Percentiles rank a stretch among this genome's conserved stretches.
These are phyloP conservation scores for Acacia acuminata DNA, from an alignment of 306 rosid species.

Conservation along the genomic window DNA sequence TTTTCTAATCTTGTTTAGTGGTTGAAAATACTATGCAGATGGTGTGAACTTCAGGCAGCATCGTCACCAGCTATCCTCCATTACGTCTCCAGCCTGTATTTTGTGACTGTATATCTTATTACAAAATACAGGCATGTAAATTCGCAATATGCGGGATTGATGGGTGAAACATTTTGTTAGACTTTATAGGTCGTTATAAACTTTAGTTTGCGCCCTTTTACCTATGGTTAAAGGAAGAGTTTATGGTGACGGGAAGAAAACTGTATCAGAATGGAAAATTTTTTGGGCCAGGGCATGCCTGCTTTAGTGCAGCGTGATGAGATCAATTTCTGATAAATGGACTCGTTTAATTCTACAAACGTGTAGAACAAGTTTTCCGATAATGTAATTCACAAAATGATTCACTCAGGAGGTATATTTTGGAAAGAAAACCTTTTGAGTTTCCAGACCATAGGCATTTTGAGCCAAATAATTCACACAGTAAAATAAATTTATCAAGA, in stretches of 20 bases:
- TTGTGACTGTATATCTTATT: slow-evolving; percentile 49
- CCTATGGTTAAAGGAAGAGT: slow-evolving; percentile 28
- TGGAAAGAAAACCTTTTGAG: background rate
- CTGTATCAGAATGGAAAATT: background rate
- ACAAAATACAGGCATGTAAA: slow-evolving; percentile 52
- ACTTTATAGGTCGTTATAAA: slow-evolving; percentile 26
- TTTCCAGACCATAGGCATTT: no score
- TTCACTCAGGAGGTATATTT: slow-evolving; percentile 23
- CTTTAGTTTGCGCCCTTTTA: slow-evolving; percentile 24
- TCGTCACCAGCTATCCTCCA: slow-evolving; percentile 35
- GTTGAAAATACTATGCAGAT: slow-evolving; percentile 56
- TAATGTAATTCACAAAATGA: slow-evolving; percentile 21
- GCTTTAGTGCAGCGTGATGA: background rate
- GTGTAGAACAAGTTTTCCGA: background rate
- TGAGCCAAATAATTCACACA: no score
- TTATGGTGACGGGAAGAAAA: slow-evolving; percentile 27
- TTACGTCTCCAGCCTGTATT: slow-evolving; percentile 32
- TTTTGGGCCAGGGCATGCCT: background rate
- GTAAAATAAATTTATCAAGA: no score
- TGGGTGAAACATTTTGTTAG: slow-evolving; percentile 32
- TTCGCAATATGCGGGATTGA: slow-evolving; percentile 41
- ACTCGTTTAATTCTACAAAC: background rate
- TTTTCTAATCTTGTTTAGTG: slow-evolving; percentile 24
- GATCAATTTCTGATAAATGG: background rate
- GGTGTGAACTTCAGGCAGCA: slow-evolving; percentile 35